These are phyloP conservation scores for Spencermartinsiella europaea DNA, from an alignment of 805 yeast species.

Conservation along the genomic window DNA sequence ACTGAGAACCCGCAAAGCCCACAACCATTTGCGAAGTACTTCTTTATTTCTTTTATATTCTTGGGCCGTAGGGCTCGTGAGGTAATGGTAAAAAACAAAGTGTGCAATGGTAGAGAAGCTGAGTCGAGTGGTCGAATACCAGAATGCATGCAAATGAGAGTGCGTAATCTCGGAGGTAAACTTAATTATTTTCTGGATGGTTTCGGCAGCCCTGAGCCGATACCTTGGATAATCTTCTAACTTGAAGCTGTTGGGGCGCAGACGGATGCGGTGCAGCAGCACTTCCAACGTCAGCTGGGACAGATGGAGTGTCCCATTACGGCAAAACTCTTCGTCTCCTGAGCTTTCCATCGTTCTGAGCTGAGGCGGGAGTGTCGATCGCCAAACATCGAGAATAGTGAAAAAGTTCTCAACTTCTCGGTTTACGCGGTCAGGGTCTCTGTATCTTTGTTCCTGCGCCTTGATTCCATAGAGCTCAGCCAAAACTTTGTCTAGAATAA, in stretches of 20 bases:
- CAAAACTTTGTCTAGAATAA: conserved; percentile 25
- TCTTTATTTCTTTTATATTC: conserved; percentile 27
- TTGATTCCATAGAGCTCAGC: conserved; percentile 22
- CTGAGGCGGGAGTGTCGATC: conserved; percentile 24
- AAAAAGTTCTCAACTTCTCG: conserved; percentile 19
- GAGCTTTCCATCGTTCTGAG: conserved; percentile 24
- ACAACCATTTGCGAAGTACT: conserved; percentile 30
- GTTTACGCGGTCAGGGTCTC: conserved; percentile 9
- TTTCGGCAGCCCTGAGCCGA: conserved; percentile 26
- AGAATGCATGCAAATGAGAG: conserved; percentile 32
- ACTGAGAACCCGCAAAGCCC: conserved; percentile 28
- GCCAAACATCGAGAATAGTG: conserved; percentile 23
- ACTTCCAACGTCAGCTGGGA: conserved; percentile 29
- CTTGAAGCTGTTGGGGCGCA: conserved; percentile 23
- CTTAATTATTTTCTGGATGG: conserved; percentile 27
- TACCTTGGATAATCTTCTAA: conserved; percentile 15
- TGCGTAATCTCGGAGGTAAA: conserved; percentile 32
- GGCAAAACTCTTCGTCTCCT: conserved; percentile 25
- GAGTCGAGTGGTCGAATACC: conserved; percentile 30
- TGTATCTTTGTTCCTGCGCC: conserved; percentile 13
- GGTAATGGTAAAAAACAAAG: conserved; percentile 30
- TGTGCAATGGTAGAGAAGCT: conserved; percentile 31
- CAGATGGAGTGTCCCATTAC: conserved; percentile 30
- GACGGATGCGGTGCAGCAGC: conserved; percentile 25
- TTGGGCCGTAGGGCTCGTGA: conserved; percentile 25